These are phyloP conservation scores for Naganishia friedmannii DNA, from an alignment of 768 basidiomycete species.

Conservation along the genomic window DNA sequence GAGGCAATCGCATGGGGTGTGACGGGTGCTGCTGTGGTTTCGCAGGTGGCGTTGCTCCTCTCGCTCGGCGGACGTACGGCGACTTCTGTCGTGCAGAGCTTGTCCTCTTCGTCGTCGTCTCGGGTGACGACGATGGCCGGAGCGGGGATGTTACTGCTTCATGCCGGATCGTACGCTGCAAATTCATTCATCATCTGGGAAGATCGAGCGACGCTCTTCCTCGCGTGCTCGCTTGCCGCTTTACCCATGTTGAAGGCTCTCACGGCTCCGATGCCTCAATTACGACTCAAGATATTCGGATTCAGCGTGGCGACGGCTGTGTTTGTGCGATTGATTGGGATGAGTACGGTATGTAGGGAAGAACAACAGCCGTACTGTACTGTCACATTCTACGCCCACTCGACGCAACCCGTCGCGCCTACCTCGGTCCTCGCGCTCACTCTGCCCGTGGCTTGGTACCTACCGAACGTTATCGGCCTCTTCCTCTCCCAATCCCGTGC, in stretches of 20 bases:
- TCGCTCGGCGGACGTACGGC: slow-evolving; percentile 29
- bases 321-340: slow-evolving; percentile 70
- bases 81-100: neutral
- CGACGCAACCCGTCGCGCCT: slow-evolving; percentile 67
- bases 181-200: slow-evolving; percentile 99
- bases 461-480: slow-evolving; percentile 62
- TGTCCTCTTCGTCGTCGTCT: slow-evolving; percentile 27
- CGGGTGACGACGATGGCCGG: slow-evolving; percentile 37
- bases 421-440: slow-evolving; percentile 61
- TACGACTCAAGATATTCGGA: slow-evolving; percentile 71
- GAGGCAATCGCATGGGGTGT: slow-evolving; percentile 44
- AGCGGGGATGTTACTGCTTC: slow-evolving; percentile 56
- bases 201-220: slow-evolving; percentile 74
- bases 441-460: slow-evolving; percentile 59
- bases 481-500: slow-evolving; percentile 68
- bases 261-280: slow-evolving; percentile 64
- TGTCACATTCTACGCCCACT: slow-evolving; percentile 82
- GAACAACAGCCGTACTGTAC: slow-evolving; percentile 87
- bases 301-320: slow-evolving; percentile 67
- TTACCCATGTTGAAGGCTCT: slow-evolving; percentile 64
- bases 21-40: slow-evolving; percentile 37
- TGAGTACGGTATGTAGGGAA: slow-evolving; percentile 86
- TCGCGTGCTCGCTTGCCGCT: slow-evolving; percentile 62
- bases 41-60: slow-evolving; percentile 35
- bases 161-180: slow-evolving; percentile 74